Base-by-base conservation (phyloP, 176 grass and related monocot species). In the Poa pratensis region DNA sequence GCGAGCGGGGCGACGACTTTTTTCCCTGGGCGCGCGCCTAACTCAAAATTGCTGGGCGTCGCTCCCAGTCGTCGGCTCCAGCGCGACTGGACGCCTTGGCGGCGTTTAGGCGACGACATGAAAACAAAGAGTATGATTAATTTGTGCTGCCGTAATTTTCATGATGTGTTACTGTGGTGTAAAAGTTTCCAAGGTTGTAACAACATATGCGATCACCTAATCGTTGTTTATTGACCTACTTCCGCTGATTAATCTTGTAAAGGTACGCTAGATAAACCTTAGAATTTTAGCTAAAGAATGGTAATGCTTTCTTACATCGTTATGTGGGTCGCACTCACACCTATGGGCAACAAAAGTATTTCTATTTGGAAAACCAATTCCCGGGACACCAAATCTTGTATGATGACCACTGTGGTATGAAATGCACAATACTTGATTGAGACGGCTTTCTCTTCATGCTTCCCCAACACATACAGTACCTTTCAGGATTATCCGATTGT, bases 71-170 rank as follows among this genome's bases (percentile, higher is more conserved):
- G n/a, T n/a, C n/a, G n/a, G n/a, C n/a, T n/a, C n/a, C n/a, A n/a
- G n/a, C n/a, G n/a, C n/a, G n/a, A n/a, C n/a, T n/a, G n/a, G n/a
- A n/a, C n/a, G n/a, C n/a, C n/a, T n/a, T n/a, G n/a, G n/a, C n/a
- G n/a, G n/a, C n/a, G n/a, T n/a, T n/a, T n/a, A n/a, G n/a, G n/a
- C n/a, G n/a, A n/a, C n/a, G n/a, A n/a, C n/a, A n/a, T n/a, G n/a
- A n/a, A n/a, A n/a, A n/a, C n/a, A n/a, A n/a, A n/a, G 5, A 37
- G 35, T 83, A 34, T 10, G 7, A 83, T 78, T 71, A 88, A 73
- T 35, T 73, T 79, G 23, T 35, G 28, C 3, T 32, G 5, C 42
- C 11, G 55, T 35, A 73, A 19, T 73, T 78, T 77, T 28, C 28
- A 82, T 45, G 62, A 51, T 40, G 8, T 20, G 45, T 76, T 72